A percentile compares a stretch with the other conserved stretches of the same genome.
Conservation (phyloP, 2,329 filamentous ascomycete genomes). For the Fusarium floridanum region DNA sequence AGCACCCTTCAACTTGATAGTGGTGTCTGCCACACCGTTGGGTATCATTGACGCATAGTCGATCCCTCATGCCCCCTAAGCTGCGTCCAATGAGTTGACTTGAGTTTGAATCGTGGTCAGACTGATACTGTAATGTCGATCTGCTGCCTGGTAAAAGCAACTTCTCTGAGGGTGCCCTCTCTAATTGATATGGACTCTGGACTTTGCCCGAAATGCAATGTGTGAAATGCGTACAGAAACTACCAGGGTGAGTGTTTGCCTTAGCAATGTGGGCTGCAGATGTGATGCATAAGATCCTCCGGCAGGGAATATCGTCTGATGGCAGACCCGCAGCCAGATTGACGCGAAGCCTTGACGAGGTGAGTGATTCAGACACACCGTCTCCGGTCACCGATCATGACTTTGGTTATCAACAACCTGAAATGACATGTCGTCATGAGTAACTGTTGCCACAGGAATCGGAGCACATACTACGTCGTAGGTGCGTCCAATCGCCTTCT, state of each 20-base stretch:
- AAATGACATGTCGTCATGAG: constrained; percentile 30
- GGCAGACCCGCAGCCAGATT: constrained; percentile 23
- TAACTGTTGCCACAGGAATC: constrained; percentile 13
- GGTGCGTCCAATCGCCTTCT: constrained; percentile 27
- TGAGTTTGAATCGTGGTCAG: not conserved
- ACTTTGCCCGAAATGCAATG: constrained; percentile 35
- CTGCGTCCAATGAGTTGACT: not conserved
- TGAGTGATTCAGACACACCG: constrained; percentile 34
- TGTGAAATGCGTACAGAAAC: constrained; percentile 34
- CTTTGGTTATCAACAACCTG: not conserved
- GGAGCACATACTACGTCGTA: constrained; percentile 2
- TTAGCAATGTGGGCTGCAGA: constrained; percentile 35
- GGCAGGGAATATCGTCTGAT: constrained; percentile 31
- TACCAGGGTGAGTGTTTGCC: constrained; percentile 27
- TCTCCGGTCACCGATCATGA: constrained; percentile 21
- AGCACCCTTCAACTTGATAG: not conserved
- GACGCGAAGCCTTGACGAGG: constrained; percentile 7
- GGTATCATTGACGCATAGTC: constrained; percentile 3
- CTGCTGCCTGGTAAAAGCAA: not conserved
- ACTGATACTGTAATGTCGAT: not conserved
- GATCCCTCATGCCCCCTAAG: not conserved
- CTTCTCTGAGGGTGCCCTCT: not conserved
- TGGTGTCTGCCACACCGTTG: constrained; percentile 10
- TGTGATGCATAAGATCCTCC: constrained; percentile 21
- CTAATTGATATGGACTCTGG: constrained; percentile 27